phyloP scores from a whole-genome alignment of 2,329 filamentous ascomycete genomes.

The Paracamarosporium sp. region DNA sequence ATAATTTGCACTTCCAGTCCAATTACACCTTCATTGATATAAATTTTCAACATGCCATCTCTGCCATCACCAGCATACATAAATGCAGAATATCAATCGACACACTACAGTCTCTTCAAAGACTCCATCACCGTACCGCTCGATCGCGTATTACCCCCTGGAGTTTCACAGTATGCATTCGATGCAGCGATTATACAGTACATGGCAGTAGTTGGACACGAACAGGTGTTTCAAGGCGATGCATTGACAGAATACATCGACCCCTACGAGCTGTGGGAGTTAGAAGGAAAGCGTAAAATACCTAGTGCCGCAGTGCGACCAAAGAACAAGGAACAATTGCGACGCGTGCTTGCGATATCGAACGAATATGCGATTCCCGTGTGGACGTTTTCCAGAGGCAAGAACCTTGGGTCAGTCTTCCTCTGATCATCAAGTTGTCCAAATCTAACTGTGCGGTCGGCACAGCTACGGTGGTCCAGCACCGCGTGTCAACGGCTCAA shows the following conservation, averaged over 20 bases:
- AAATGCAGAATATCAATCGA: conserved; percentile 51
- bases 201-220: conserved; percentile 43
- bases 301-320: conserved; percentile 54
- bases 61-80: conserved; percentile 38
- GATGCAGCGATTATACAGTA: conserved; percentile 46
- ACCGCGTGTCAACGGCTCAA: conserved; percentile 44
- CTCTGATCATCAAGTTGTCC: too few species aligned
- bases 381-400: conserved; percentile 41
- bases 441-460: background rate
- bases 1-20: background rate
- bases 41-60: conserved; percentile 22
- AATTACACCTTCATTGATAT: too few species aligned
- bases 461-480: conserved; percentile 38
- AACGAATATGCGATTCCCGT: conserved; percentile 37
- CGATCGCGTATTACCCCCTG: conserved; percentile 49
- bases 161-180: conserved; percentile 48
- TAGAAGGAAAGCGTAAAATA: conserved; percentile 47
- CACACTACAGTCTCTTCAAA: conserved; percentile 52
- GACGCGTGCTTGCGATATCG: conserved; percentile 27
- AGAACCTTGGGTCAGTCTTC: conserved; percentile 43
- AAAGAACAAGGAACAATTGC: conserved; percentile 29
- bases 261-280: conserved; percentile 55
- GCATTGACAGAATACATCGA: conserved; percentile 55
- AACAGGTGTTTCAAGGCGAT: conserved; percentile 49
- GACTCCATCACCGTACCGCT: conserved; percentile 48